Evolutionary conservation across 805 yeast genomes (phyloP).

Genomic region (Jamesozyma spencerorum): DNA sequence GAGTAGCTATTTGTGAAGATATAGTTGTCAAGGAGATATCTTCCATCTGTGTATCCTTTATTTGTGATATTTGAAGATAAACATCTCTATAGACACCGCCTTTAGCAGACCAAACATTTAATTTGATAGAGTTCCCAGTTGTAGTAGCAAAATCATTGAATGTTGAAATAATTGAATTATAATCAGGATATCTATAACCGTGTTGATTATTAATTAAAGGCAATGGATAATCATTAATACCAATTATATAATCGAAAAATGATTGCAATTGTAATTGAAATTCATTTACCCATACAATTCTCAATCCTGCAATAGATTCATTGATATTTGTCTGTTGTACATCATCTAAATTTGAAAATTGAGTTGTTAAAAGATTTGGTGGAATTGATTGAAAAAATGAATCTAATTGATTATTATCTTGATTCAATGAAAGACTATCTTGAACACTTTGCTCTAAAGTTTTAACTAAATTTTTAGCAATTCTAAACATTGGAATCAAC

Average conservation of each 20-base stretch:
- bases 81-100: slow-evolving; percentile 55
- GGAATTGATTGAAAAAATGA: slow-evolving; percentile 32
- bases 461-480: slow-evolving; percentile 55
- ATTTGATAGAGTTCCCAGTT: slow-evolving; percentile 24
- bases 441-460: slow-evolving; percentile 39
- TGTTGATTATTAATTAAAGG: slow-evolving; percentile 30
- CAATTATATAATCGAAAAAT: slow-evolving; percentile 82
- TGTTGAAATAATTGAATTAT: slow-evolving; percentile 28
- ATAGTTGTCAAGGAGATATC: slow-evolving; percentile 25
- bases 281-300: slow-evolving; percentile 47
- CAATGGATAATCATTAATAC: slow-evolving; percentile 63
- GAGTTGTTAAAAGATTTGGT: slow-evolving; percentile 24
- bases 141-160: slow-evolving; percentile 11
- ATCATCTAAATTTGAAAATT: slow-evolving; percentile 5
- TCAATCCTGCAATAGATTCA: slow-evolving; percentile 40
- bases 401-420: slow-evolving; percentile 25
- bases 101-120: slow-evolving; percentile 80
- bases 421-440: slow-evolving; percentile 32
- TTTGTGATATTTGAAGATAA: slow-evolving; percentile 25
- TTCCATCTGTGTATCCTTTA: slow-evolving; percentile 20
- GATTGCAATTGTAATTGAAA: slow-evolving; percentile 56
- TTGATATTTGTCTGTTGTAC: slow-evolving; percentile 7
- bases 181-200: slow-evolving; percentile 34
- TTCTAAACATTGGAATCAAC: slow-evolving; percentile 60
- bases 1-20: slow-evolving; percentile 6